phyloP scores from a whole-genome alignment of 192 early-diverging fungal species.

The Coemansia aciculifera region DNA sequence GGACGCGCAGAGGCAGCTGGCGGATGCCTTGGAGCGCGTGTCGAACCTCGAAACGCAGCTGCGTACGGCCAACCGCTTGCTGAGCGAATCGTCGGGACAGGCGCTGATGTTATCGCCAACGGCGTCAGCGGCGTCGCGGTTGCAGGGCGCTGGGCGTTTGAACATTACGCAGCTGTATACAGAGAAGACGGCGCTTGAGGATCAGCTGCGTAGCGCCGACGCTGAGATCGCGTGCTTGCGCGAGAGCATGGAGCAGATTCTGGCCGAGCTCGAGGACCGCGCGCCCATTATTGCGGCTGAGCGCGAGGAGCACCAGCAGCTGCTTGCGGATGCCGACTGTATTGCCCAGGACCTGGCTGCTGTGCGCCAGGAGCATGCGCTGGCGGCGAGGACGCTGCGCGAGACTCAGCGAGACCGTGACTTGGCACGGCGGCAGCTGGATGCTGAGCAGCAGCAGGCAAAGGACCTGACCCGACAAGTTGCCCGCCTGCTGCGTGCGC shows the following conservation, averaged over 20 bases:
- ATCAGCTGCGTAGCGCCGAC: constrained; percentile 50
- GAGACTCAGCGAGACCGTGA: constrained; percentile 44
- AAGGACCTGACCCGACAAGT: constrained; percentile 60
- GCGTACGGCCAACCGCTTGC: constrained; percentile 31
- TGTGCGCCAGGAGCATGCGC: constrained; percentile 36
- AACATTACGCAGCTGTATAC: constrained; percentile 67
- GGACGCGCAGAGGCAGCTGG: constrained; percentile 40
- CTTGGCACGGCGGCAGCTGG: constrained; percentile 49
- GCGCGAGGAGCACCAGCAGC: constrained; percentile 57
- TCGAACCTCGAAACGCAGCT: constrained; percentile 25
- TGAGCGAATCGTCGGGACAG: constrained; percentile 19
- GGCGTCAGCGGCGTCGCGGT: constrained; percentile 49
- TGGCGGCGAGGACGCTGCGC: constrained; percentile 28
- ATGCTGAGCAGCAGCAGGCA: constrained; percentile 57
- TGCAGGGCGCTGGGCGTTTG: constrained; percentile 53
- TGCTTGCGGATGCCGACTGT: constrained; percentile 56
- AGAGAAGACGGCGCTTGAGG: constrained; percentile 60
- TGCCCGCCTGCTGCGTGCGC: constrained; percentile 55
- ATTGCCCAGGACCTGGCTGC: constrained; percentile 55
- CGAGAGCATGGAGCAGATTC: constrained; percentile 60
- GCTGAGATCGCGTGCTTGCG: constrained; percentile 55
- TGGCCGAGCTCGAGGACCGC: constrained; percentile 60
- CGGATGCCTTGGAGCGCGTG: background rate
- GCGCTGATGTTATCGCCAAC: constrained; percentile 55
- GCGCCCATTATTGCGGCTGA: constrained; percentile 62